Evolutionary conservation across 1,139 yeast species (phyloP).

Genomic region (Diutina ranongensis): DNA sequence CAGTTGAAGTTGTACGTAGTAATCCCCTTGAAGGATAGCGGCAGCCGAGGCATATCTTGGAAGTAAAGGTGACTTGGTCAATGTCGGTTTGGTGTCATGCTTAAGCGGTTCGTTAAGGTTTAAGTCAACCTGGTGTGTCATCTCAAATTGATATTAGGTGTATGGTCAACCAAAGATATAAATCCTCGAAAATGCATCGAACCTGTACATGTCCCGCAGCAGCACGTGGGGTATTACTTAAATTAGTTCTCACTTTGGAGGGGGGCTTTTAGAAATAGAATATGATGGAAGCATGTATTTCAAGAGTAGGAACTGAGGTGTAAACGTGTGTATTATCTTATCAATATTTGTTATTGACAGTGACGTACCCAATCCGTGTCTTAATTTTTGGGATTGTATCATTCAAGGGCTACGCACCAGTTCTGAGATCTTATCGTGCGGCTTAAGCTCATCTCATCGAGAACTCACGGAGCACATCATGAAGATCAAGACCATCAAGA

Average conservation of each 20-base stretch:
- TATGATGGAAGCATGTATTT: too few species aligned
- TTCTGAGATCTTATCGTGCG: background rate
- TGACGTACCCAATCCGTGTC: too few species aligned
- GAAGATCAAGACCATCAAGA: constrained; percentile 85
- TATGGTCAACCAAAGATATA: background rate
- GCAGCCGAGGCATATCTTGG: constrained; percentile 54
- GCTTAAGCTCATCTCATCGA: background rate
- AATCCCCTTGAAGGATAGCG: constrained; percentile 52
- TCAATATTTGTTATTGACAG: too few species aligned
- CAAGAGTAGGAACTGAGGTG: too few species aligned
- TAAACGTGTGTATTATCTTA: too few species aligned
- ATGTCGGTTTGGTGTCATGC: constrained; percentile 34
- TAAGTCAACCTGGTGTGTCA: constrained; percentile 16
- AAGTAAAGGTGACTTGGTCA: constrained; percentile 29
- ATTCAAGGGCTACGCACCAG: background rate
- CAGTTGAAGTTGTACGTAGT: constrained; percentile 45
- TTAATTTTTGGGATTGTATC: too few species aligned
- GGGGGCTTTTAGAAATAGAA: too few species aligned
- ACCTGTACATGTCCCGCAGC: background rate
- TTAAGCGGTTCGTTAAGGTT: constrained; percentile 45
- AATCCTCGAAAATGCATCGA: too few species aligned
- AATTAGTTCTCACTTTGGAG: too few species aligned
- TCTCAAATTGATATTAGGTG: too few species aligned
- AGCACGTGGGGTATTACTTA: background rate
- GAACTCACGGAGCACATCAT: constrained; percentile 14